phyloP scores from a whole-genome alignment of 306 rosid genomes.

The Medicago ruthenica region DNA sequence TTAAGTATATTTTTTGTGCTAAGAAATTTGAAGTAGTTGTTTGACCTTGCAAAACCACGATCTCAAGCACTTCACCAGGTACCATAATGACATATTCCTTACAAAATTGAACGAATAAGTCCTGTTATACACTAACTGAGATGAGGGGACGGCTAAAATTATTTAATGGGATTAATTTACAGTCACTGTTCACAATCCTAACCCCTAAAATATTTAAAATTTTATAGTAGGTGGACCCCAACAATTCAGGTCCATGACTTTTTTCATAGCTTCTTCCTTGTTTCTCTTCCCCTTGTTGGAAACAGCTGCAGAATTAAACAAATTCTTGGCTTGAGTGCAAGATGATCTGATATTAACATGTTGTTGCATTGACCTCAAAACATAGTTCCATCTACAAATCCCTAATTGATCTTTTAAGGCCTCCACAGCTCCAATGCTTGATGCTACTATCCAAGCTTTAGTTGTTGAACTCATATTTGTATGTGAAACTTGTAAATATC shows the following conservation, averaged over 20 bases:
- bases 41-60: too few species aligned
- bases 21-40: too few species aligned
- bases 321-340: constrained; percentile 46
- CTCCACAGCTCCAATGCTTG: constrained; percentile 79
- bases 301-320: constrained; percentile 9
- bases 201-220: too few species aligned
- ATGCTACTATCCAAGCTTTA: constrained; percentile 72
- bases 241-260: constrained; percentile 57
- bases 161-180: too few species aligned
- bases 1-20: too few species aligned
- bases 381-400: constrained; percentile 72
- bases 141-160: too few species aligned
- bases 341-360: constrained; percentile 54
- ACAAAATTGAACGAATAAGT: too few species aligned
- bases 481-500: not conserved
- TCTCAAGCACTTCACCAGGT: too few species aligned
- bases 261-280: constrained; percentile 35
- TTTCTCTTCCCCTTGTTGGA: constrained; percentile 43
- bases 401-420: constrained; percentile 78
- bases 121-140: too few species aligned
- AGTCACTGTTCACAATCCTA: too few species aligned
- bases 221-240: constrained; percentile 65
- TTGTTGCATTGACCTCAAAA: constrained; percentile 59
- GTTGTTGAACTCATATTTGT: constrained; percentile 45
- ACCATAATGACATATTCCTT: too few species aligned